Base-by-base conservation (phyloP, 164 flowering plant species). In the Umbilicus rupestris region DNA sequence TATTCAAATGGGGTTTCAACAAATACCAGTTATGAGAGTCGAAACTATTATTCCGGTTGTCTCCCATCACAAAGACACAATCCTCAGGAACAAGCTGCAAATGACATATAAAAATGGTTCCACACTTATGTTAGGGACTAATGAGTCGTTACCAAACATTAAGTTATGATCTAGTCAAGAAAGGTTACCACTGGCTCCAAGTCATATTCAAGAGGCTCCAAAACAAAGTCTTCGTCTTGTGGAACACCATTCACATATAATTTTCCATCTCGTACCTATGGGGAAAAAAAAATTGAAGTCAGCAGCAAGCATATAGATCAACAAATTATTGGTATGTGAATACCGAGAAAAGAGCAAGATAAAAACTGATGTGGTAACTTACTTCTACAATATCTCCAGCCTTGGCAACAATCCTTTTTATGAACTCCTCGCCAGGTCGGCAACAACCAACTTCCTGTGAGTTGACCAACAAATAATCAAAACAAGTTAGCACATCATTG, bases 31-130 rank as follows among this genome's bases (percentile, higher is more conserved):
- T 79, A 71, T 87, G 98, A 5, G 98, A 94, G 73, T 94, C 99
- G 67, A 82, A 89, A 72, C 99, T 94, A 76, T 89, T 82, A 72
- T 94, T 94, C 28, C 99, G 89, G 69, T 94, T 94, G 78, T 94
- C 99, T 41, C 99, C 99, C 90, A 94, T 64, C 63, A 94, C 99
- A 75, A 87, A 94, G 6, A 94, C 99, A 78, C 79, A 85, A 47
- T 90, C 97, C 73, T 91, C 84, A n/a, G 97, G 97, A 17, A 94
- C 92, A 80, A 84, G 72, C 99, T 94, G 87, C 70, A 77, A 47
- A 66, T 68, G 50, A 14, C 65, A 42, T n/a, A 57, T 31, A 55
- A 71, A 44, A 31, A 62, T 4, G 62, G 17, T 70, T 62, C 30
- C 46, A 3, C 28, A 22, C 41, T 37, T 7, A 19, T 9, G 16